Evolutionary conservation across 140 eudicot species (phyloP), one percentile per base, ranked within the genome.

Genomic region (Cichorium intybus): DNA sequence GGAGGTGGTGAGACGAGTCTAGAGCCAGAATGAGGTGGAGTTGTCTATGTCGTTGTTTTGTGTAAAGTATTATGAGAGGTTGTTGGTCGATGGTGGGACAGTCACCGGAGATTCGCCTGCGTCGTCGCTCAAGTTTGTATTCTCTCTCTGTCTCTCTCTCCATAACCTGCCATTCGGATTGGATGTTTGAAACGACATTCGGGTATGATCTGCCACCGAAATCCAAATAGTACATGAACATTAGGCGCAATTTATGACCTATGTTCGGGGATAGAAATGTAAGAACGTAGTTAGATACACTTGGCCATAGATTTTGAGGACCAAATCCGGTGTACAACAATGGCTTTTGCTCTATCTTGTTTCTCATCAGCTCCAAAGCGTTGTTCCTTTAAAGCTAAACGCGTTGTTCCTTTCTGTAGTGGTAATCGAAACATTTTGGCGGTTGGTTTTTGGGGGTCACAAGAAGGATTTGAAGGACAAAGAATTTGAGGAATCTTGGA

Each of bases 161-260:
- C n/a, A n/a, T n/a, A n/a, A n/a, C n/a, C n/a, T n/a, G n/a, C 99
- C 99, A 94, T 71, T 89, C 78, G 5, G 85, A 87, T 70, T 94
- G 99, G 28, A 83, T 78, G 43, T 70, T 70, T 23, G 99, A 94
- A 78, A 94, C 71, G 23, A 94, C 80, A 76, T 89, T 88, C 0
- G 99, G 99, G 64, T 94, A 94, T 31, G 99, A 84, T 22, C 99
- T 96, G 24, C 97, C 99, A 17, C 99, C 99, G 5, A 96, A 94
- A 84, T 94, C 99, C 41, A 89, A 70, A 71, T 89, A 94, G 75
- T 94, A 94, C 95, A 89, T 75, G 57, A 78, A 76, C 64, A 84
- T 83, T 53, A 82, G 52, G 0, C 88, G 79, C 17, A 35, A 60
- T 60, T 85, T 47, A 18, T 67, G 56, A 53, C 70, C 78, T 37